Evolutionary conservation across 2,329 filamentous ascomycete species (phyloP), one percentile per base, ranked within the genome.

Genomic region (Neonectria neomacrospora): DNA sequence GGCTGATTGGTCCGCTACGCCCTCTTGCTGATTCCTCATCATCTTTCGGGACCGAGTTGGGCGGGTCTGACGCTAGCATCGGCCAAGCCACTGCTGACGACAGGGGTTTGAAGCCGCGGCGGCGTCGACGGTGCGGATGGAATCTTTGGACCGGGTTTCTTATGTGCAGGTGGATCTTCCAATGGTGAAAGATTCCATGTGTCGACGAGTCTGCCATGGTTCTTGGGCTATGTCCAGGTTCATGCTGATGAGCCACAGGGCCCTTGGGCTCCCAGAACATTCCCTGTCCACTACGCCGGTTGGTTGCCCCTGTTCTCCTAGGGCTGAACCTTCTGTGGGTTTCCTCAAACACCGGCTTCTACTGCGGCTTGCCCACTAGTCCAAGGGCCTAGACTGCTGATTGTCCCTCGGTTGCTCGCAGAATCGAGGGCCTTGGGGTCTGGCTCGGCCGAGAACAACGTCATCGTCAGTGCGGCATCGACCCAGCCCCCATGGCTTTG

Each of bases 31-130:
- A 50, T 50, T 50, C 47, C 47, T 32, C 53, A 44, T 39, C 23
- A 20, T 52, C 11, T 52, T 52, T 39, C 30, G 16, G 18, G 18
- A 16, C 20, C 4, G 23, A 12, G 28, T 8, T 11, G 26, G 34
- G n/a, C 5, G 37, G 44, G 47, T 50, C 47, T 32, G 42, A 32
- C 47, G 26, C 28, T 16, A 20, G 16, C 16, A 18, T 32, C n/a
- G 47, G 23, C 47, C 6, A 30, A 50, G 47, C 47, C 47, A 50
- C 47, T 32, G 47, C 26, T 50, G 47, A 32, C n/a, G 9, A 14
- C 44, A 8, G 44, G 44, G 44, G 44, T 9, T 47, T 28, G 22
- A 47, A 8, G 42, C 16, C 10, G 26, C 26, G 16, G n/a, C 16
- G 18, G 23, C n/a, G 26, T 26, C 42, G 26, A 26, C 14, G 5